Conservation (phyloP, 192 early-diverging fungal species). For the Linnemannia zychae region DNA sequence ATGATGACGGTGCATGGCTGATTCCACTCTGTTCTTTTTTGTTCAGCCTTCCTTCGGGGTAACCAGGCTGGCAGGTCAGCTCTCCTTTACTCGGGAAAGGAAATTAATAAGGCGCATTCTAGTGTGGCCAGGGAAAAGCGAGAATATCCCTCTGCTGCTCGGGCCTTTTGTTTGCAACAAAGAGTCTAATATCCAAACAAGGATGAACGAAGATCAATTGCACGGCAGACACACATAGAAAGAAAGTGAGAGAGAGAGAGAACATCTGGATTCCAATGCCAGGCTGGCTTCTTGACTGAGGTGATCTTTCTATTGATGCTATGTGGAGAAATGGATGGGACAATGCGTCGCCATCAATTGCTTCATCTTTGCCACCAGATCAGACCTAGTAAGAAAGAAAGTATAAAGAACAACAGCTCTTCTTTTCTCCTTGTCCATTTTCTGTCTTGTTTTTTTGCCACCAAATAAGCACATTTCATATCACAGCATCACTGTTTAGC, state of each 20-base stretch:
- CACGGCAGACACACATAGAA: no score
- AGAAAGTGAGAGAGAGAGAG: background rate
- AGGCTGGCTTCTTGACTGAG: background rate
- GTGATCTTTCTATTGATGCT: background rate
- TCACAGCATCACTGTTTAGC: no score
- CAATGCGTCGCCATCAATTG: background rate
- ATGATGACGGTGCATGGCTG: background rate
- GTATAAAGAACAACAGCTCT: background rate
- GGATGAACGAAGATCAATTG: slow-evolving; percentile 51
- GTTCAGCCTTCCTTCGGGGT: background rate
- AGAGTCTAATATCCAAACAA: background rate
- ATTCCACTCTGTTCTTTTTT: background rate
- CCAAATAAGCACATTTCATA: background rate
- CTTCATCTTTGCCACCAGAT: background rate
- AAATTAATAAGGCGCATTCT: background rate
- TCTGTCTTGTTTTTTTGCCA: background rate
- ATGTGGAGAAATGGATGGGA: background rate
- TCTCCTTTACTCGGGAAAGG: no score
- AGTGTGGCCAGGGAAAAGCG: background rate
- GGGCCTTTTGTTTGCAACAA: background rate
- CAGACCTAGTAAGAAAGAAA: background rate
- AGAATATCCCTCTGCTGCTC: background rate
- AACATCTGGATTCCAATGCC: slow-evolving; percentile 24
- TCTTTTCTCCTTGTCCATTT: background rate
- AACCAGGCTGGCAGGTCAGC: background rate